A percentile compares a stretch with the other conserved stretches of the same genome.
These are phyloP conservation scores for Aureobasidium sp. DNA, from an alignment of 2,329 filamentous ascomycete genomes.

Conservation along the genomic window DNA sequence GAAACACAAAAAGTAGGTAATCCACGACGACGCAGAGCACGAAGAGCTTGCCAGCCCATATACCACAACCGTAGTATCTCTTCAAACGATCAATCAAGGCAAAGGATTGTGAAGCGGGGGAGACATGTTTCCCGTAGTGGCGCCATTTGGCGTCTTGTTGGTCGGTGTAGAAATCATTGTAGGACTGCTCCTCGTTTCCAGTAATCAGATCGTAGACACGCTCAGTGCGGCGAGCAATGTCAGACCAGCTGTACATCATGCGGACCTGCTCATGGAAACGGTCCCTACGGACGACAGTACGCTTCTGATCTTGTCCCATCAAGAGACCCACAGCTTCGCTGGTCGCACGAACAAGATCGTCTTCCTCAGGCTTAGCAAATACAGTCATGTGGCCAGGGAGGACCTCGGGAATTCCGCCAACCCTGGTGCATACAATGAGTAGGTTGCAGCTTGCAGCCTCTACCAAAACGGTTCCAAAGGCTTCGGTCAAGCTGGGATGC, in stretches of 20 bases:
- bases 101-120: constrained; percentile 56
- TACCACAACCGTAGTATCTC: constrained; percentile 93
- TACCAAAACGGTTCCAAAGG: constrained; percentile 95
- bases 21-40: constrained; percentile 91
- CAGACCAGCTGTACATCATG: constrained; percentile 98
- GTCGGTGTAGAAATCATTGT: constrained; percentile 64
- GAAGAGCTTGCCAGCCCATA: constrained; percentile 97
- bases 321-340: constrained; percentile 81
- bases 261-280: constrained; percentile 94
- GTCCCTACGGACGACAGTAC: constrained; percentile 63
- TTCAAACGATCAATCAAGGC: constrained; percentile 91
- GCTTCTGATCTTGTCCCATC: constrained; percentile 16
- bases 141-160: constrained; percentile 35
- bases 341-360: constrained; percentile 84
- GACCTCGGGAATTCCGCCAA: constrained; percentile 94
- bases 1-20: constrained; percentile 78
- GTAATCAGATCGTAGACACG: constrained; percentile 91
- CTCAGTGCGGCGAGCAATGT: constrained; percentile 88
- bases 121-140: constrained; percentile 57
- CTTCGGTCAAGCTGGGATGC: constrained; percentile 89
- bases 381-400: constrained; percentile 94
- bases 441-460: constrained; percentile 93
- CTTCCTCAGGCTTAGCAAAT: constrained; percentile 93
- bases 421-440: constrained; percentile 93
- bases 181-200: constrained; percentile 53